Evolutionary conservation across 768 basidiomycete species (phyloP), one percentile per base, ranked within the genome.

Genomic region (Termitomyces sp.): DNA sequence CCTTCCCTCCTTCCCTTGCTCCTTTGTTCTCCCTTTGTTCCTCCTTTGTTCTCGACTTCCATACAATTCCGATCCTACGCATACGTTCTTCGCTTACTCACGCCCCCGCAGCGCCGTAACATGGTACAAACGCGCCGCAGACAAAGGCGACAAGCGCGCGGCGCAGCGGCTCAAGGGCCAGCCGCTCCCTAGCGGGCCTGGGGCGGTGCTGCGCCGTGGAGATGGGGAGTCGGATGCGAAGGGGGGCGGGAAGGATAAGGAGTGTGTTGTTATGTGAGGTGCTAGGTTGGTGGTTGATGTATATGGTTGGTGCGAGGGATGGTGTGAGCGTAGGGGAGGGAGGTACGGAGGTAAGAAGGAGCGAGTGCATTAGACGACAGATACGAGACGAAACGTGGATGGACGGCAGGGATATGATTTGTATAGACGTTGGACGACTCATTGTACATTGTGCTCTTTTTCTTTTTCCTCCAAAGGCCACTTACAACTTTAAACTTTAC

Each of bases 121-220:
- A 14, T 98, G 88, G 80, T 98, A 95, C 79, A 91, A 93, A 73
- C 84, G 84, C 61, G 93, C 97, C 3, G 89, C 94, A 16, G 93
- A 95, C 2, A 83, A 86, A 32, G 95, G 96, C 49, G 97, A 99
- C 74, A 96, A 93, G 70, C 91, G 97, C 58, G 95, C 97, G 0
- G 76, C 81, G 8, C 92, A 95, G 67, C 86, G 97, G 53, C 76
- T 98, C 14, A 87, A 83, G 67, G 78, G 84, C 54, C 80, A 80
- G 53, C 81, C 84, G 6, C 69, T 82, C 59, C 83, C 86, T 4
- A 86, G 85, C 26, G 83, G 84, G 32, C 76, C 86, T 1, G 84
- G 81, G 34, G 76, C 87, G 5, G 82, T 90, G 10, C 72, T 89
- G 34, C 76, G 82, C 56, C 83, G 88, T 42, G 82, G 80, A 45